Base-by-base conservation (phyloP, 2,329 filamentous ascomycete genomes). In the Paradendryphiella salina region DNA sequence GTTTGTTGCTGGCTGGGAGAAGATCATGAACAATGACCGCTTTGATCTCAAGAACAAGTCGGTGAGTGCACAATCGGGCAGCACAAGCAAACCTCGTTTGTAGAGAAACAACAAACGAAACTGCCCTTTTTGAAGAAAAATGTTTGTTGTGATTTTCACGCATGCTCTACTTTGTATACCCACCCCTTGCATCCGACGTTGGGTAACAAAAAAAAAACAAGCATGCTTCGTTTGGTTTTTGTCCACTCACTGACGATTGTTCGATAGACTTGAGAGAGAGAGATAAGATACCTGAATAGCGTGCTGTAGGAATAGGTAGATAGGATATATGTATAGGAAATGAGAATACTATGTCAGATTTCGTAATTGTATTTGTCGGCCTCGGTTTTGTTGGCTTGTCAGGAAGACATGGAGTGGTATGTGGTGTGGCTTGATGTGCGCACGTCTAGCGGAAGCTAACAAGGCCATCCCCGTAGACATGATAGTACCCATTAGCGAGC, bases 21-120 rank as follows among this genome's bases (percentile, higher is more conserved):
- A 90, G 84, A 82, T 90, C 9, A 86, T 87, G 82, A 86, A 87
- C 66, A 68, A 86, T 48, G 87, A 90, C 69, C 81, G 87, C 10
- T 90, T 84, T 65, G 87, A 90, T 15, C 46, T 73, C 48, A 64
- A 63, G 65, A 65, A 56, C 57, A 65, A 67, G 53, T 63, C 65
- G 56, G 63, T 66, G 62, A 66, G 64, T 64, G 60, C 61, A 52
- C 54, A 56, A 62, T 56, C 56, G 57, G 59, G 57, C 59, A 56
- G 49, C 55, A 55, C 54, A 50, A 61, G 47, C 56, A 62, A 56
- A 56, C 61, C 63, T 58, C 63, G 63, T 60, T 57, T 66, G 34
- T 66, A 43, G 35, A 36, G 4, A 28, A 34, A 31, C 15, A 13
- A 32, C 4, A 23, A 57, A 20, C 48, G 47, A 54, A 34, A 41